phyloP scores from a whole-genome alignment of 768 basidiomycete species.

The Suillus bovinus region DNA sequence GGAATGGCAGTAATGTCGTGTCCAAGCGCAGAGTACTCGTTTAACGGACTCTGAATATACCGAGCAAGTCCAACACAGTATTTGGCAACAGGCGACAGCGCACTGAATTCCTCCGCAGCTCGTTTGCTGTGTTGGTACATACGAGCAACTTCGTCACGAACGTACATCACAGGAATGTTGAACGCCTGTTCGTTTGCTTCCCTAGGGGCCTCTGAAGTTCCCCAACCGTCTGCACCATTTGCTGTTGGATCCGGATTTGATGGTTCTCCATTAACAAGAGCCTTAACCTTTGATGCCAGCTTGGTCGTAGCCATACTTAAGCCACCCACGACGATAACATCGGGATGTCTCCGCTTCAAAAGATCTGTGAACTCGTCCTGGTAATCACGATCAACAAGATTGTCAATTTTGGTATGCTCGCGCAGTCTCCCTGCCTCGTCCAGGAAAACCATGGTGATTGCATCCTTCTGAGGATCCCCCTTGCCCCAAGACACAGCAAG shows the following conservation, averaged over 20 bases:
- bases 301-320: conserved; percentile 81
- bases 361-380: conserved; percentile 78
- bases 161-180: conserved; percentile 76
- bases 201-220: conserved; percentile 27
- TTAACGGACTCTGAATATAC: conserved; percentile 90
- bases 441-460: conserved; percentile 79
- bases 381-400: conserved; percentile 70
- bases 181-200: conserved; percentile 44
- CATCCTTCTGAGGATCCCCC: conserved; percentile 91
- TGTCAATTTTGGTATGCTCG: conserved; percentile 89
- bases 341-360: conserved; percentile 79
- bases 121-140: conserved; percentile 92
- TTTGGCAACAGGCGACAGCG: conserved; percentile 74
- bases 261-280: conserved; percentile 40
- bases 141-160: conserved; percentile 88
- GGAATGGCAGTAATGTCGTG: conserved; percentile 79
- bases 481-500: conserved; percentile 93
- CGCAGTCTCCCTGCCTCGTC: conserved; percentile 89
- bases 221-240: conserved; percentile 28
- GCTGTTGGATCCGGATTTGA: conserved; percentile 16
- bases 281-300: conserved; percentile 64
- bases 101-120: conserved; percentile 79
- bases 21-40: conserved; percentile 91
- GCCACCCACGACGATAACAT: conserved; percentile 88
- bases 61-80: conserved; percentile 95